phyloP scores from a whole-genome alignment of 2,329 filamentous ascomycete genomes.

The Neoscytalidium dimidiatum region DNA sequence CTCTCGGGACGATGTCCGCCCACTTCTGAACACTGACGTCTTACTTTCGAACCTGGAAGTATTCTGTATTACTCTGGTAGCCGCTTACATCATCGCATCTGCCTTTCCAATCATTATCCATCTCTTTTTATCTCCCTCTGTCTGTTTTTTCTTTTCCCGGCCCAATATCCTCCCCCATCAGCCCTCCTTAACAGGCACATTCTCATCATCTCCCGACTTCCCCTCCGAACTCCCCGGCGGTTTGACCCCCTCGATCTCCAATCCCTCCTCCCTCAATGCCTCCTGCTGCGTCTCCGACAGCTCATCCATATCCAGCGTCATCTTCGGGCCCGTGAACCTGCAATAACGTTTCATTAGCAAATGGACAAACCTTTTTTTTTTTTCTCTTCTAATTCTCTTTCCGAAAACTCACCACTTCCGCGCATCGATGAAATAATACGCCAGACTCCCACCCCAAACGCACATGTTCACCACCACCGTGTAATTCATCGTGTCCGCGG shows the following conservation, averaged over 20 bases:
- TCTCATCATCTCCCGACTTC: background rate
- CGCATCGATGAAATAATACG: conserved; percentile 60
- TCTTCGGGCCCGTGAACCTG: conserved; percentile 56
- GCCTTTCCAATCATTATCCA: too few species aligned
- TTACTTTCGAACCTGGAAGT: too few species aligned
- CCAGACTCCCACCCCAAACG: conserved; percentile 58
- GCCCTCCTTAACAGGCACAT: background rate
- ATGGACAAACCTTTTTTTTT: too few species aligned
- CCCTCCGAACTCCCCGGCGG: background rate
- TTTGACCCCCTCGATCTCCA: conserved; percentile 24
- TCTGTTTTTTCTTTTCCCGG: too few species aligned
- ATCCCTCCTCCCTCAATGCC: conserved; percentile 25
- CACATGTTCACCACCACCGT: conserved; percentile 62
- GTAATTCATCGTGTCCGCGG: conserved; percentile 60
- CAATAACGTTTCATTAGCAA: conserved; percentile 29
- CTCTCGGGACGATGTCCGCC: too few species aligned
- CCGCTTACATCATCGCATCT: too few species aligned
- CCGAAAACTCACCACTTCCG: conserved; percentile 50
- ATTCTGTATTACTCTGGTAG: too few species aligned
- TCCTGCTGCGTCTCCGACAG: conserved; percentile 29
- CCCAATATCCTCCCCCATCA: background rate
- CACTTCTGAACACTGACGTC: too few species aligned
- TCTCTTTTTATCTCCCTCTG: too few species aligned
- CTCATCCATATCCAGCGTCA: conserved; percentile 48
- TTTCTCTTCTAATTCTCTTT: conserved; percentile 3